Conservation (phyloP, 192 early-diverging fungal species). For the Umbelopsis isabellina region DNA sequence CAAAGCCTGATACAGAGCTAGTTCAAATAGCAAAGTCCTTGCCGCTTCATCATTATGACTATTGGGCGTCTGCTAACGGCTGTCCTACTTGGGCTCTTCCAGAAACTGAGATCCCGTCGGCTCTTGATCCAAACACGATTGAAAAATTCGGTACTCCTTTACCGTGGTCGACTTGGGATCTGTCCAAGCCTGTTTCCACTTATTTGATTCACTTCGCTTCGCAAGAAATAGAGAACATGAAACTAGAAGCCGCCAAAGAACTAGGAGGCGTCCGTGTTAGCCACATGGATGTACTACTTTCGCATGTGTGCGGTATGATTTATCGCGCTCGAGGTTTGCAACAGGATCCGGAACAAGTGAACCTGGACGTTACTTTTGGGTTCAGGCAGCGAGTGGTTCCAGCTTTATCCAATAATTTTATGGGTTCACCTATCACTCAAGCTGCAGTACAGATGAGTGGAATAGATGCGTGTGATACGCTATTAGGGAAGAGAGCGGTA, state of each 20-base stretch:
- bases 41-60: conserved; percentile 15
- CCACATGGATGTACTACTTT: conserved; percentile 7
- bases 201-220: neutral
- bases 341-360: neutral
- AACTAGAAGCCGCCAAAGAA: neutral
- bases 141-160: conserved; percentile 1
- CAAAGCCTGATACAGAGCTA: neutral
- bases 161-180: conserved; percentile 7
- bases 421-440: conserved; percentile 1
- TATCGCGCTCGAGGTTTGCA: neutral
- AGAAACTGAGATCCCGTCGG: neutral
- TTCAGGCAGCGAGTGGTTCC: neutral
- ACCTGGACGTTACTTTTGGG: conserved; percentile 11
- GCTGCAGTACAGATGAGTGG: neutral
- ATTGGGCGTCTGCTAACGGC: conserved; percentile 11
- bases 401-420: neutral
- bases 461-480: neutral
- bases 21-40: neutral
- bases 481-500: neutral
- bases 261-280: neutral
- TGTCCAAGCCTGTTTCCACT: neutral
- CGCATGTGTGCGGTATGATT: neutral
- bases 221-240: conserved; percentile 10
- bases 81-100: neutral
- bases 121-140: neutral